Evolutionary conservation across 2,329 filamentous ascomycete genomes (phyloP), one percentile per base, ranked within the genome.

Genomic region (Paraphoma chrysanthemicola): DNA sequence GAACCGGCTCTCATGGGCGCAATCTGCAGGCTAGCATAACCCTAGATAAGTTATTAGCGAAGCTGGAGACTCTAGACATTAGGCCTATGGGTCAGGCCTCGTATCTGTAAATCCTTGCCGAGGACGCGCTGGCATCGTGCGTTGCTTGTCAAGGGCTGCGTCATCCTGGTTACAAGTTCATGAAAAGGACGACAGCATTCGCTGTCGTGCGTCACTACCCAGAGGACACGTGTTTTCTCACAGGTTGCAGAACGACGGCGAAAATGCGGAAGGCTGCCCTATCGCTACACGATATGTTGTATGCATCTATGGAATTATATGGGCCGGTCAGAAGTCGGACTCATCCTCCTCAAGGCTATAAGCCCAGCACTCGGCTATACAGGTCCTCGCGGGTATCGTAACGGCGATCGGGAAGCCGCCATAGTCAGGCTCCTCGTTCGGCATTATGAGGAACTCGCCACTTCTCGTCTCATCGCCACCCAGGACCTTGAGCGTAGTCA

Each of bases 401-500:
- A 86, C 79, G 28, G 79, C 79, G 31, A 85, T 86, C 0, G 83
- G 83, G 54, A 85, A 85, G 0, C 81, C 82, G 1, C 83, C 84
- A 64, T 86, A 86, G 57, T 86, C 83, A 0, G 83, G 83, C 33
- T 84, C 77, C 33, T 85, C 81, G 54, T 80, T 83, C 0, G 82
- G 85, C 85, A 87, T 87, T 60, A 85, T 82, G 16, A 78, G 65
- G 46, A 78, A 81, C 45, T 73, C 71, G 1, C 83, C 83, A 60
- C 79, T 80, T 23, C 78, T 64, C 5, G 79, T 82, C 72, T 83
- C 80, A 45, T 82, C 80, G 0, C 80, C 79, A 51, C 79, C 79
- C 23, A 82, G 56, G 17, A 67, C 59, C 29, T 79, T 70, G 53
- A 76, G 46, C 0, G 77, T 80, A 17, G 60, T 63, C 48, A 82